Base-by-base conservation (phyloP, 495 filamentous ascomycete species). In the Acidomyces sp. region DNA sequence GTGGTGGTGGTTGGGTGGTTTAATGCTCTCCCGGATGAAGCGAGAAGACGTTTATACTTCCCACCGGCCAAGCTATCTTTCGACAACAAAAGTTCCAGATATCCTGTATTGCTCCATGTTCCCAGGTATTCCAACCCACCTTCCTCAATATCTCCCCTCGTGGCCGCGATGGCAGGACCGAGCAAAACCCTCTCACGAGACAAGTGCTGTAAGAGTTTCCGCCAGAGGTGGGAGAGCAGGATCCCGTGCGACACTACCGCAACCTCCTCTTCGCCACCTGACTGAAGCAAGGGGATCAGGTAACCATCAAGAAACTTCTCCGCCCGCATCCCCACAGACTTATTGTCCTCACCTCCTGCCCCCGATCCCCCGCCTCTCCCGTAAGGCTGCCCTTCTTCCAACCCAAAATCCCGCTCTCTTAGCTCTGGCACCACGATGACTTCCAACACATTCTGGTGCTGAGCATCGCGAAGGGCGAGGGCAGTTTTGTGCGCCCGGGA, bases 231-330 rank as follows among this genome's bases (percentile, higher is more conserved):
- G 16, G 69, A 71, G 0, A 93, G 70, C 17, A 92, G 75, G 21
- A 88, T 74, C 27, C 85, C 85, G 55, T 93, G 85, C 10, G 83
- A 75, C 12, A 88, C 80, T 18, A 88, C 60, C 16, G 73, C 77
- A 9, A 88, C 56, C 13, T 46, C 38, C 1, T 62, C 53, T n/a
- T 55, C 19, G 9, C 39, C 31, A 3, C 37, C 37, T 9, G 46
- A 41, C 16, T 53, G 24, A 10, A 85, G 25, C 16, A 79, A 39
- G 16, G 77, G 78, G 3, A 68, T 45, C 0, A 90, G 62, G 47
- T 77, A 62, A 1, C 56, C 52, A 27, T 74, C 60, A 12, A 93
- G 56, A 51, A 93, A 93, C 0, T 40, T 53, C 31, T 77, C 67
- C 2, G 69, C 65, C 24, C 85, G 68, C 21, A 48, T 41, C 9